phyloP scores from a whole-genome alignment of 495 filamentous ascomycete genomes.

The Trichoderma reesei region DNA sequence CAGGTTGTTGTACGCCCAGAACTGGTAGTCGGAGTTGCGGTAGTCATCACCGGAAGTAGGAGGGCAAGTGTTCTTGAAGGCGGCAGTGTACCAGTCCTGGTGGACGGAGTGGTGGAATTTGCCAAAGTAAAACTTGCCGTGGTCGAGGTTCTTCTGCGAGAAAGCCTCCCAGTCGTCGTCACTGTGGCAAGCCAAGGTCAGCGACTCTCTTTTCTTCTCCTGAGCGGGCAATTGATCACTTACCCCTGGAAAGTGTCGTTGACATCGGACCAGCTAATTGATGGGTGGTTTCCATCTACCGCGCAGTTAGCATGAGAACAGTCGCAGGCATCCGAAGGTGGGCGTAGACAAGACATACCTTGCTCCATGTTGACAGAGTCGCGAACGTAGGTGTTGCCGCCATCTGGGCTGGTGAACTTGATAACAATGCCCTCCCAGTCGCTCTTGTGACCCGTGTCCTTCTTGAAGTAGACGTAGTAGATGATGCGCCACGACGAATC shows the following conservation, averaged over 20 bases:
- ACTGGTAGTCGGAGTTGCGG: neutral
- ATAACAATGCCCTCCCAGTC: conserved; percentile 1
- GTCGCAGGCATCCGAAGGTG: neutral
- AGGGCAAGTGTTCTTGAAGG: conserved; percentile 5
- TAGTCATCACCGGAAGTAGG: neutral
- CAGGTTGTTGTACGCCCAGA: conserved; percentile 1
- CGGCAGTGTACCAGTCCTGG: conserved; percentile 2
- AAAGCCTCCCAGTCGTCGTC: neutral
- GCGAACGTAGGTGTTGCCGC: neutral
- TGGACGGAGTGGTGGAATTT: conserved; percentile 7
- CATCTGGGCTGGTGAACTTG: neutral
- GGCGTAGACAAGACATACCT: neutral
- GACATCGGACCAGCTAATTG: neutral
- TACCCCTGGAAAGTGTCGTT: neutral
- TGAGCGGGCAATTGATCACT: neutral
- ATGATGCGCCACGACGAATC: neutral
- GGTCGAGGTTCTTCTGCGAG: neutral
- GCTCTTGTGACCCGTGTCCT: conserved; percentile 2
- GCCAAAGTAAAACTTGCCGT: conserved; percentile 7
- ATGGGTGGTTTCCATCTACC: neutral
- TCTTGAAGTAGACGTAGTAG: conserved; percentile 3
- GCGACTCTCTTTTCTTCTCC: neutral
- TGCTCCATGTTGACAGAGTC: conserved; percentile 4
- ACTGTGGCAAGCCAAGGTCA: neutral
- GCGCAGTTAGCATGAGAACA: neutral